A percentile compares a stretch with the other conserved stretches of the same genome.
Conservation (phyloP, 2,329 filamentous ascomycete species). For the Colletotrichum chlorophyti region DNA sequence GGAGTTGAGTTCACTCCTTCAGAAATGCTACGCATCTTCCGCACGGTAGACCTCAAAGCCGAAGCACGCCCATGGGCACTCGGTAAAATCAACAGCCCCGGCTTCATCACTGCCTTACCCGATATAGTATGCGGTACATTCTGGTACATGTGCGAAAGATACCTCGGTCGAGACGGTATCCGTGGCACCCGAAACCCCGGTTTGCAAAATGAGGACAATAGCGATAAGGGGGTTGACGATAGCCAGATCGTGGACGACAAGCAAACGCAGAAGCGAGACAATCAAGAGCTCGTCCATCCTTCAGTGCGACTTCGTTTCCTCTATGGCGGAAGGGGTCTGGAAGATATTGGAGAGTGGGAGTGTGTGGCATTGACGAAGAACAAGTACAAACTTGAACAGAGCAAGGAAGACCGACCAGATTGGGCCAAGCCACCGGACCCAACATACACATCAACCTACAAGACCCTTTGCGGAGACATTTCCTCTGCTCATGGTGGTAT, state of each 20-base stretch:
- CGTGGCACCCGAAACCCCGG: conserved; percentile 32
- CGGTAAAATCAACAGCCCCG: conserved; percentile 31
- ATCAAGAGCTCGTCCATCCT: conserved; percentile 40
- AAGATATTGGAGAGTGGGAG: conserved; percentile 36
- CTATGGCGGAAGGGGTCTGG: conserved; percentile 35
- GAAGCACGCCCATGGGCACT: conserved; percentile 29
- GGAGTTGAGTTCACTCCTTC: conserved; percentile 33
- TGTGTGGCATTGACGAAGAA: conserved; percentile 29
- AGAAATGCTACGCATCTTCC: conserved; percentile 32
- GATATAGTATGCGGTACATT: conserved; percentile 10
- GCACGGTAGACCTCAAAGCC: conserved; percentile 17
- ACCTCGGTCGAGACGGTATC: conserved; percentile 2
- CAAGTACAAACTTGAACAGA: conserved; percentile 19
- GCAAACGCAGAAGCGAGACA: too few species aligned
- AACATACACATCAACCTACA: conserved; percentile 14
- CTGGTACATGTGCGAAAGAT: conserved; percentile 4
- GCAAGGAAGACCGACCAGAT: neutral
- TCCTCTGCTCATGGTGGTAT: conserved; percentile 4
- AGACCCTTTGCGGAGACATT: conserved; percentile 13
- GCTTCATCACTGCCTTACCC: conserved; percentile 4
- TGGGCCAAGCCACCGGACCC: neutral
- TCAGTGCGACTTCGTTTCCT: conserved; percentile 40
- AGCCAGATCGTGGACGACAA: conserved; percentile 12
- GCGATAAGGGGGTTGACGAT: too few species aligned
- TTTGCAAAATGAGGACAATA: conserved; percentile 32